A percentile compares a stretch with the other conserved stretches of the same genome.
phyloP scores from a whole-genome alignment of 75 land plant species.

The Pinus taeda region DNA sequence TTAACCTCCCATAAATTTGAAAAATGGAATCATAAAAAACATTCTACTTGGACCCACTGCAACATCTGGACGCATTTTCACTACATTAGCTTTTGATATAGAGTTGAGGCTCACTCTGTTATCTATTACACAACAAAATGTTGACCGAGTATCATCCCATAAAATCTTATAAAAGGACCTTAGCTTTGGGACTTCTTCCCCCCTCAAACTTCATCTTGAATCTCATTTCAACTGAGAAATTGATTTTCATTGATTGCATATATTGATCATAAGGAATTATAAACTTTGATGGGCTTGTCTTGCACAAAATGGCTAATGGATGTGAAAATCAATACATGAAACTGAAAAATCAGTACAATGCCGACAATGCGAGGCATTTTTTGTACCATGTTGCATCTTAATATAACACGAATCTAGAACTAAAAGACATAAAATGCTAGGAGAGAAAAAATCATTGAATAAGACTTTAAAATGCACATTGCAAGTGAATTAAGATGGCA shows the following conservation, averaged over 20 bases:
- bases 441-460: not conserved
- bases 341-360: not conserved
- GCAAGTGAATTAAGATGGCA: not conserved
- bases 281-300: slow-evolving; percentile 79
- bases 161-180: too few species aligned
- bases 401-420: not conserved
- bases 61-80: too few species aligned
- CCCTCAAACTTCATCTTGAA: slow-evolving; percentile 44
- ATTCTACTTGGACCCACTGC: not conserved
- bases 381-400: not conserved
- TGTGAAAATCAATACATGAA: slow-evolving; percentile 32
- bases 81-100: too few species aligned
- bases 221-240: slow-evolving; percentile 55
- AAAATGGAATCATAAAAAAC: not conserved
- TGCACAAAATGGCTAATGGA: slow-evolving; percentile 57
- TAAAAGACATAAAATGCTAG: not conserved
- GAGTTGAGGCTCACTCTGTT: too few species aligned
- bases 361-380: not conserved
- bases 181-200: too few species aligned
- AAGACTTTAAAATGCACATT: not conserved
- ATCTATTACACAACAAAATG: too few species aligned
- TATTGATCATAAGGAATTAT: slow-evolving; percentile 62
- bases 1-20: not conserved
- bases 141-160: too few species aligned
- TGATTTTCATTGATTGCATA: slow-evolving; percentile 32